These are phyloP conservation scores for Thuidium tamariscinum DNA, from an alignment of 225 moss, liverwort and hornwort species.

Conservation along the genomic window DNA sequence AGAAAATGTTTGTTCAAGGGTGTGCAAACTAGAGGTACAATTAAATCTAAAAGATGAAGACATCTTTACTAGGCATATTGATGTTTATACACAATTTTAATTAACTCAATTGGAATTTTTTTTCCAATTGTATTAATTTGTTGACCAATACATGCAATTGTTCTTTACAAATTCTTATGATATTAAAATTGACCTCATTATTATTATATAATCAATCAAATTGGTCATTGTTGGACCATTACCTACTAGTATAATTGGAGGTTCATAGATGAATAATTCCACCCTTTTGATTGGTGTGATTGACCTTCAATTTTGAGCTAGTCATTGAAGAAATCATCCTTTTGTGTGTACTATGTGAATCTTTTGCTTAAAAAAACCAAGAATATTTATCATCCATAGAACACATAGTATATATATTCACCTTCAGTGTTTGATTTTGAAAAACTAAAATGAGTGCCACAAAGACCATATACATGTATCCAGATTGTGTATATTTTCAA, in stretches of 20 bases:
- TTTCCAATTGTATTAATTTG: no score
- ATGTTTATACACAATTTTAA: neutral
- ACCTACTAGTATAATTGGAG: rapidly evolving
- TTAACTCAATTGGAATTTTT: neutral
- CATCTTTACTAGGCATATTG: rapidly evolving
- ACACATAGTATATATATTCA: neutral
- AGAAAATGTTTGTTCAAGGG: neutral
- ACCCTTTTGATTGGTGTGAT: rapidly evolving
- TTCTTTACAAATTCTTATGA: neutral
- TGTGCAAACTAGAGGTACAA: no score
- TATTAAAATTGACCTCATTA: neutral
- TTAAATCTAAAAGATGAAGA: neutral
- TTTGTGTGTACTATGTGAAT: rapidly evolving
- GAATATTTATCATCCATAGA: rapidly evolving
- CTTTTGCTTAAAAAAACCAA: neutral
- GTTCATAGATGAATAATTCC: neutral
- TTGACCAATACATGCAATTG: no score
- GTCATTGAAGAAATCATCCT: rapidly evolving
- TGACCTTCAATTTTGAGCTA: rapidly evolving
- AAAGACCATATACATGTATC: rapidly evolving
- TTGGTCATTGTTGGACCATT: neutral
- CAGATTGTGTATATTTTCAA: no score
- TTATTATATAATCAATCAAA: neutral
- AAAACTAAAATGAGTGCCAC: no score
- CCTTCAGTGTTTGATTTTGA: neutral